A percentile compares a stretch with the other conserved stretches of the same genome.
Conservation (phyloP, 1,284 basidiomycete species). For the Leucoagaricus sp. region DNA sequence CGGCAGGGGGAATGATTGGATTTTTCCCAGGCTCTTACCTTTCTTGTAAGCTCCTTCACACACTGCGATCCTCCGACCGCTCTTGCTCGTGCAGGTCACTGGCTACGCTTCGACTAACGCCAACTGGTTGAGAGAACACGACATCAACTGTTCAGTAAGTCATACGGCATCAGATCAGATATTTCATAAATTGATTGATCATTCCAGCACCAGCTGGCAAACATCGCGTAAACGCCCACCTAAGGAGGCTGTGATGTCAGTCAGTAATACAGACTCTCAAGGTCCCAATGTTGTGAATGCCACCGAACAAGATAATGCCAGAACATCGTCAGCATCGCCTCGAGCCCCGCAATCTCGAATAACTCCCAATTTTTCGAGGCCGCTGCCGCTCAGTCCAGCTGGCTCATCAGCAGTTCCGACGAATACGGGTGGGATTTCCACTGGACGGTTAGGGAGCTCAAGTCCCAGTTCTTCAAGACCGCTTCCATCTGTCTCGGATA, state of each 20-base stretch:
- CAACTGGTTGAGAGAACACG: too few relatives aligned
- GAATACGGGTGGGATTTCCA: neutral
- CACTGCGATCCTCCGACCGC: too few relatives aligned
- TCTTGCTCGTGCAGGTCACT: too few relatives aligned
- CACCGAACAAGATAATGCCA: neutral
- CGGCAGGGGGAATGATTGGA: too few relatives aligned
- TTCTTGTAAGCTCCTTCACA: too few relatives aligned
- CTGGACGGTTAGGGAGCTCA: neutral
- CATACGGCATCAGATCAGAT: too few relatives aligned
- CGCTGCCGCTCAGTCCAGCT: neutral
- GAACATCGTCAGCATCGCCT: neutral
- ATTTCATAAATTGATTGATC: too few relatives aligned
- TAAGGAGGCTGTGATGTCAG: neutral
- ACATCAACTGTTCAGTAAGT: too few relatives aligned
- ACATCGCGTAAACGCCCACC: neutral
- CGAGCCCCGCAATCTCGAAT: neutral
- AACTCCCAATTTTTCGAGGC: constrained; percentile 8
- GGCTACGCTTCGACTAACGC: too few relatives aligned
- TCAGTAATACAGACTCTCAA: neutral
- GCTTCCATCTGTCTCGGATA: constrained; percentile 3
- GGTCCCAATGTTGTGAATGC: neutral
- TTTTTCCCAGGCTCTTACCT: too few relatives aligned
- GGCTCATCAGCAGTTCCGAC: neutral
- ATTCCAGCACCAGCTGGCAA: neutral
- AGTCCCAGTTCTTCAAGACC: neutral